Base-by-base conservation (phyloP, 169 alveolate genomes). In the Cryptosporidium sp. region DNA sequence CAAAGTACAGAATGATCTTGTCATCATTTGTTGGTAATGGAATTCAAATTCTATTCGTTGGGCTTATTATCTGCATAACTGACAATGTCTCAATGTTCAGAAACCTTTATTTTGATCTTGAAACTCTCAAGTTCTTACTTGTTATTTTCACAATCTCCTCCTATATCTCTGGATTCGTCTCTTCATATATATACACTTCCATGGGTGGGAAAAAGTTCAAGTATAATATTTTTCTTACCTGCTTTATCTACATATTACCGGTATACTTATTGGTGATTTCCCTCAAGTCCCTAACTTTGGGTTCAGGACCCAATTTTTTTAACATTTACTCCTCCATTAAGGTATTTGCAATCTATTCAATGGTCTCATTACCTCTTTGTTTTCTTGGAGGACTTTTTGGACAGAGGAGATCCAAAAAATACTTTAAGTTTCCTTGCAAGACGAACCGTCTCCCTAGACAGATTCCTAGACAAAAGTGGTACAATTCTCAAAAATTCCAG, bases 401-500 rank as follows among this genome's bases (percentile, higher is more conserved):
- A 26, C 21, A 80, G 12, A 80, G 59, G 18, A 80, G 62, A 18
- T 59, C 89, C 43, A 45, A 65, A 26, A 80, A 59, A 16, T 29
- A 45, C 18, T 80, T 80, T 26, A 80, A 80, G 10, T 80, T 80
- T 48, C 89, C 89, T 43, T 80, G 89, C 33, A 80, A 80, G 35
- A 80, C 89, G 4, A 80, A 80, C 75, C 55, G 89, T 21, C 62
- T 80, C 14, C 89, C 89, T 16, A 80, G 89, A 39, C 89, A 80
- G 39, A 80, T 80, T 29, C 89, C 89, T 7, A 80, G 62, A 29
- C 89, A 80, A 80, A 80, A 80, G 18, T 80, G 89, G 89, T 80
- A 65, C 68, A 80, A 80, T 65, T 80, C 89, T 23, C 65, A 59
- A 65, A 80, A 62, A 33, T 33, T 80, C 29, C 89, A 80, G 62